These are phyloP conservation scores for Hypoxylon sp. DNA, from an alignment of 2,329 filamentous ascomycete genomes.

Conservation along the genomic window DNA sequence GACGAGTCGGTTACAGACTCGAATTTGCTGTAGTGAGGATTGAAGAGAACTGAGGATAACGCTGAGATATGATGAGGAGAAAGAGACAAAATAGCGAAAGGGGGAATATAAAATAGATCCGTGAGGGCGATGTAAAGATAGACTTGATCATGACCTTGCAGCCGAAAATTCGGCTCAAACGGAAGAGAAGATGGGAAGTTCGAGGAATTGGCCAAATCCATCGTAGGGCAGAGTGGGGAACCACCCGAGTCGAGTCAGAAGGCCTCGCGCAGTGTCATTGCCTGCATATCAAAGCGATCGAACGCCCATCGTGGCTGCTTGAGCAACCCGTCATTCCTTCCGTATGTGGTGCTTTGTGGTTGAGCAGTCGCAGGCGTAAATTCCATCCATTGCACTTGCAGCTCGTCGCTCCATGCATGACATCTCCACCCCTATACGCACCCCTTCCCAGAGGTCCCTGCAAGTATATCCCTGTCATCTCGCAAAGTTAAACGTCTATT, in stretches of 20 bases:
- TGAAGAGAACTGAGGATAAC: neutral
- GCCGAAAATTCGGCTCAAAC: neutral
- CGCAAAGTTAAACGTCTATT: too few relatives aligned
- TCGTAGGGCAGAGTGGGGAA: neutral
- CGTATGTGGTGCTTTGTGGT: neutral
- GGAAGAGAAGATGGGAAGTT: neutral
- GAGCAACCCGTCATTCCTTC: neutral
- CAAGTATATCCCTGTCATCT: too few relatives aligned
- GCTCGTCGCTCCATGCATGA: neutral
- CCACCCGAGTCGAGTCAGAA: neutral
- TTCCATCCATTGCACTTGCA: neutral
- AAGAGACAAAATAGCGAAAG: neutral
- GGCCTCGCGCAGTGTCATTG: neutral
- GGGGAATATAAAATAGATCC: neutral
- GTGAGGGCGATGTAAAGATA: neutral
- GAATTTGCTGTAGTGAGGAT: neutral
- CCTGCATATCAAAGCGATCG: neutral
- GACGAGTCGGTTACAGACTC: neutral
- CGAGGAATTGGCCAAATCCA: neutral
- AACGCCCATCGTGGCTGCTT: neutral
- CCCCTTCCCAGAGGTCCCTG: neutral
- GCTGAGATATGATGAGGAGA: neutral
- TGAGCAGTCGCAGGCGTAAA: neutral
- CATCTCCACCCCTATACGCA: constrained; percentile 1
- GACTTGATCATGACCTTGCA: neutral